These are phyloP conservation scores for Jacaranda mimosifolia DNA, from an alignment of 257 asterid species.

Conservation along the genomic window DNA sequence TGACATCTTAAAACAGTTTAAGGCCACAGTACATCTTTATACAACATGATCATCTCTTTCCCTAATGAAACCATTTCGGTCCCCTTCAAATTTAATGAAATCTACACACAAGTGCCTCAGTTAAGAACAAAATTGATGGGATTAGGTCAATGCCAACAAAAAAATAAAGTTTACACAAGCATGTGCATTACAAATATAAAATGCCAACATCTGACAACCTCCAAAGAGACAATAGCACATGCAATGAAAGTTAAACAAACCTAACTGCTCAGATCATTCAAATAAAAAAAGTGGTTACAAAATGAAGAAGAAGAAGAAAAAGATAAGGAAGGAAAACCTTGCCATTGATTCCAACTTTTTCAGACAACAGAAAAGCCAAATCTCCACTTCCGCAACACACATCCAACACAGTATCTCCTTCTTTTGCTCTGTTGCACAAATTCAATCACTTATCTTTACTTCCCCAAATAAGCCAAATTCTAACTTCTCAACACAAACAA, in stretches of 20 bases:
- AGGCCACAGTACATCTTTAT: too few species aligned
- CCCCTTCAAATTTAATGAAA: too few species aligned
- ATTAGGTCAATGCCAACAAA: too few species aligned
- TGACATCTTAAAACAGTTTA: too few species aligned
- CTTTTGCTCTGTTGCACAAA: constrained; percentile 68
- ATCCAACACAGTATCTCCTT: constrained; percentile 78
- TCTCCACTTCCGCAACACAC: constrained; percentile 97
- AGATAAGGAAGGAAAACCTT: constrained; percentile 56
- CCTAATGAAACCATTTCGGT: too few species aligned
- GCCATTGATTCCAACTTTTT: constrained; percentile 78
- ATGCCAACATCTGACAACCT: too few species aligned
- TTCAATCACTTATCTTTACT: constrained; percentile 16
- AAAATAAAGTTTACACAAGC: too few species aligned
- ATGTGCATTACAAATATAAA: too few species aligned
- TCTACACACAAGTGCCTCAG: too few species aligned
- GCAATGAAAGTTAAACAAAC: background rate
- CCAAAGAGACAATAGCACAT: background rate
- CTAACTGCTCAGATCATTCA: background rate
- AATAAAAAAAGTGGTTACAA: background rate
- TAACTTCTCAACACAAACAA: background rate
- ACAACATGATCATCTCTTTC: too few species aligned
- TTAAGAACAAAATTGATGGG: too few species aligned
- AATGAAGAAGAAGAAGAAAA: constrained; percentile 6
- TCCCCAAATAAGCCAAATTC: constrained; percentile 18
- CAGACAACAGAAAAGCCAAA: constrained; percentile 80